These are phyloP conservation scores for Penicillium bovifimosum DNA, from an alignment of 495 filamentous ascomycete genomes.

Conservation along the genomic window DNA sequence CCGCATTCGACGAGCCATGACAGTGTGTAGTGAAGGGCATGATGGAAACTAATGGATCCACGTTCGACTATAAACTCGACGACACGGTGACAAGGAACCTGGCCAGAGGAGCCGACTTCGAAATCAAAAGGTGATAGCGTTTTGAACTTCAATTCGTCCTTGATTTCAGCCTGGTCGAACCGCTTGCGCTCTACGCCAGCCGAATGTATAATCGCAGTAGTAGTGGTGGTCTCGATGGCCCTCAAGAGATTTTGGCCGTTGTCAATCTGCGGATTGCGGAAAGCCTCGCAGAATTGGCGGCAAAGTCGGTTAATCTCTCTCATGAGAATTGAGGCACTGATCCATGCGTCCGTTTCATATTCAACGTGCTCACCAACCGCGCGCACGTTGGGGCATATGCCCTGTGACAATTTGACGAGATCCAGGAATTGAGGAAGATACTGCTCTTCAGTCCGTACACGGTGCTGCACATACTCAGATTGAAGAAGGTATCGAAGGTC, in stretches of 20 bases:
- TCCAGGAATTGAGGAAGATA: slow-evolving; percentile 94
- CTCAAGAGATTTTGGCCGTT: slow-evolving; percentile 56
- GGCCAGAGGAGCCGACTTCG: slow-evolving; percentile 48
- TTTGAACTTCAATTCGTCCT: slow-evolving; percentile 76
- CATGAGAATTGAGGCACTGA: slow-evolving; percentile 88
- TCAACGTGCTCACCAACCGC: slow-evolving; percentile 94
- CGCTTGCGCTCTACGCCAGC: slow-evolving; percentile 82
- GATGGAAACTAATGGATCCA: slow-evolving; percentile 94
- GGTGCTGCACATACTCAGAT: slow-evolving; percentile 78
- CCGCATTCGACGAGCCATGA: slow-evolving; percentile 94
- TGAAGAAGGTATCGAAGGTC: slow-evolving; percentile 86
- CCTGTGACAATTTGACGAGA: slow-evolving; percentile 89
- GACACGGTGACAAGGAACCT: slow-evolving; percentile 49
- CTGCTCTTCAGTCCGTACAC: slow-evolving; percentile 71
- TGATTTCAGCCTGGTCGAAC: slow-evolving; percentile 85
- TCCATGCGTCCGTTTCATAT: slow-evolving; percentile 98
- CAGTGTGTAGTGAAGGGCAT: slow-evolving; percentile 92
- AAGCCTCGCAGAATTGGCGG: slow-evolving; percentile 81
- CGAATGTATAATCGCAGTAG: slow-evolving; percentile 75
- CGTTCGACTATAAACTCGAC: slow-evolving; percentile 83
- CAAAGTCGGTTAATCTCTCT: slow-evolving; percentile 90
- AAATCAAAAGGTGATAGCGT: slow-evolving; percentile 72
- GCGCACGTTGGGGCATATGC: slow-evolving; percentile 89
- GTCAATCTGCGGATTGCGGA: slow-evolving; percentile 57
- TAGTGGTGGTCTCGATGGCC: slow-evolving; percentile 72